These are phyloP conservation scores for Phytophthora lateralis DNA, from an alignment of 352 stramenopile species.

Conservation along the genomic window DNA sequence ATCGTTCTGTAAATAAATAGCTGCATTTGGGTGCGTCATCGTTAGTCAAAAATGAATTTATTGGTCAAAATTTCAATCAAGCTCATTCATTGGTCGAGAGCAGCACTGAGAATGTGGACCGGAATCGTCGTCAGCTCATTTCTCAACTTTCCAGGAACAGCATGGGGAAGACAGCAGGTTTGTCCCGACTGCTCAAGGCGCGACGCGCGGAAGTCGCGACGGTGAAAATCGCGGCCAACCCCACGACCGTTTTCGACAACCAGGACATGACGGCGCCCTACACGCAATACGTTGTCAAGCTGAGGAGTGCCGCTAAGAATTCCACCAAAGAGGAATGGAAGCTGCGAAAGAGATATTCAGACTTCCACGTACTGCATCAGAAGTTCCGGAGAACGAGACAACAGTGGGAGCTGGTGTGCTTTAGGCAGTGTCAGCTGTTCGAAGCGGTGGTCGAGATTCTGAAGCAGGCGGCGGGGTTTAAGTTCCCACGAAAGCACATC, in stretches of 20 bases:
- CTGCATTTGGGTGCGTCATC: slow-evolving; percentile 6
- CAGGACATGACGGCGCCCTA: slow-evolving; percentile 32
- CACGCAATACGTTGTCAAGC: slow-evolving; percentile 37
- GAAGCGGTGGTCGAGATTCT: slow-evolving; percentile 16
- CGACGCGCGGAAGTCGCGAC: slow-evolving; percentile 20
- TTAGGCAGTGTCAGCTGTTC: slow-evolving; percentile 21
- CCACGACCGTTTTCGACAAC: slow-evolving; percentile 27
- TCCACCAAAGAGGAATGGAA: slow-evolving; percentile 28
- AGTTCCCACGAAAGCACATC: slow-evolving; percentile 39
- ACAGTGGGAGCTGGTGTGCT: slow-evolving; percentile 22
- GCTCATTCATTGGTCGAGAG: slow-evolving; percentile 8
- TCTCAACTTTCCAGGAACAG: not conserved
- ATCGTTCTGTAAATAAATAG: slow-evolving; percentile 30
- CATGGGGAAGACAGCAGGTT: not conserved
- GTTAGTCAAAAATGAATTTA: slow-evolving; percentile 12
- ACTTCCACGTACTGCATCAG: slow-evolving; percentile 27
- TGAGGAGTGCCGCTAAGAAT: slow-evolving; percentile 9
- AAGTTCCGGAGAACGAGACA: slow-evolving; percentile 18
- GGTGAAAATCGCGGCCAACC: slow-evolving; percentile 24
- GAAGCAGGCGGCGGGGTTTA: slow-evolving; percentile 8
- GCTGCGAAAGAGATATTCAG: slow-evolving; percentile 34
- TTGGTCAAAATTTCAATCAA: slow-evolving; percentile 8
- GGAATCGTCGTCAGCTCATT: not conserved
- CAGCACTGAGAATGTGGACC: not conserved
- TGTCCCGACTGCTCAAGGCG: slow-evolving; percentile 30